These are phyloP conservation scores for Trametopsis cervina DNA, from an alignment of 768 basidiomycete genomes.

Conservation along the genomic window DNA sequence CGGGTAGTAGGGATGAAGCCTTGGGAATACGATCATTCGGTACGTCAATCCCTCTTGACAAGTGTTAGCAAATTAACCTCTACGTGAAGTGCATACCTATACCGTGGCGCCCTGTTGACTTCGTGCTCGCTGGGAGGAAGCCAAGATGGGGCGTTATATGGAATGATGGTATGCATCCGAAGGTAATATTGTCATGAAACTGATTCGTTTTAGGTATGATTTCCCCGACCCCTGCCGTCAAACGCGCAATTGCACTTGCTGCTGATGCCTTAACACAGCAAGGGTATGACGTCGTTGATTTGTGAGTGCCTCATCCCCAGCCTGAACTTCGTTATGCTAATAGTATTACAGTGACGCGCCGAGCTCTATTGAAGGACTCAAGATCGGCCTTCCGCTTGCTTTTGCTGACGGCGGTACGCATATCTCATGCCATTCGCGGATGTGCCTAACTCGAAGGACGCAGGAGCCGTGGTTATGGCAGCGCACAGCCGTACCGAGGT, in stretches of 20 bases:
- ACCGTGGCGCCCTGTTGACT: slow-evolving; percentile 33
- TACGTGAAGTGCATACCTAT: slow-evolving; percentile 33
- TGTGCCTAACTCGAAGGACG: too few species aligned
- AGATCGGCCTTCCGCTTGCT: slow-evolving; percentile 24
- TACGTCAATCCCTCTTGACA: slow-evolving; percentile 15
- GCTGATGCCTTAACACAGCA: slow-evolving; percentile 27
- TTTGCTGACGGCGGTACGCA: slow-evolving; percentile 25
- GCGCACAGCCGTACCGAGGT: too few species aligned
- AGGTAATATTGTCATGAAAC: neutral
- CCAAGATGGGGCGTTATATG: slow-evolving; percentile 35
- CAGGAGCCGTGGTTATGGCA: too few species aligned
- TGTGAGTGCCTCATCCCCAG: slow-evolving; percentile 20
- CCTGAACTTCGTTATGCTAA: neutral
- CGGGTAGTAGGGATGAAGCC: slow-evolving; percentile 34
- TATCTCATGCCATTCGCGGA: too few species aligned
- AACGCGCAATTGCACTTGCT: slow-evolving; percentile 29
- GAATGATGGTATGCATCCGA: slow-evolving; percentile 31
- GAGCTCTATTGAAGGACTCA: slow-evolving; percentile 20
- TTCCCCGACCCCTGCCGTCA: slow-evolving; percentile 33
- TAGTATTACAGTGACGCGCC: slow-evolving; percentile 20
- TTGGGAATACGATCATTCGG: slow-evolving; percentile 37
- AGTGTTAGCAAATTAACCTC: neutral
- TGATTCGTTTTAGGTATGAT: slow-evolving; percentile 25
- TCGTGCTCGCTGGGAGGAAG: slow-evolving; percentile 23
- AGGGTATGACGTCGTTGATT: slow-evolving; percentile 34